phyloP scores from a whole-genome alignment of 768 basidiomycete species.

The Melanogaster broomeanus region DNA sequence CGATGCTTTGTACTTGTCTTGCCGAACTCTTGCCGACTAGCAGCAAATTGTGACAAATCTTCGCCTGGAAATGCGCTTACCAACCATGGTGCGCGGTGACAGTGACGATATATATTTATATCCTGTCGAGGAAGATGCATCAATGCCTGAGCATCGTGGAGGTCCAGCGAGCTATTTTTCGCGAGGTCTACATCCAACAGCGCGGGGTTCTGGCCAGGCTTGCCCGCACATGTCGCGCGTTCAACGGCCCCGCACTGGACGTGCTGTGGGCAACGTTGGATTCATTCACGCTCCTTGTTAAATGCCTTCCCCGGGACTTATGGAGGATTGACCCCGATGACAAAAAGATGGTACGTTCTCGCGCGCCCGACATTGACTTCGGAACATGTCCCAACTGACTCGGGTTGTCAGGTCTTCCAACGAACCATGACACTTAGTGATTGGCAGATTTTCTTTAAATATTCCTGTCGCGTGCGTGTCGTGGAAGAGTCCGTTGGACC shows the following conservation, averaged over 20 bases:
- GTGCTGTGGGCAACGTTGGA: constrained; percentile 22
- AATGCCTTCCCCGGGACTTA: constrained; percentile 29
- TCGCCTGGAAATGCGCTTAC: too few species aligned
- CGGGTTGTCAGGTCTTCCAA: constrained; percentile 16
- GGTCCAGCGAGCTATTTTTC: constrained; percentile 26
- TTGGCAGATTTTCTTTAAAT: constrained; percentile 29
- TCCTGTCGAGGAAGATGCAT: constrained; percentile 15
- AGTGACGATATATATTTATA: too few species aligned
- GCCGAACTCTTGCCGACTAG: too few species aligned
- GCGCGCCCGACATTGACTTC: not conserved
- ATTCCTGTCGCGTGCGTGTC: constrained; percentile 23
- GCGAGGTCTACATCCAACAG: constrained; percentile 9
- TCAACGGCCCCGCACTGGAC: constrained; percentile 24
- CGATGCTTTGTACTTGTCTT: not conserved
- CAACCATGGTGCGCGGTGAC: too few species aligned
- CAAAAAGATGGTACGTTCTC: constrained; percentile 13
- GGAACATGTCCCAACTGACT: constrained; percentile 6
- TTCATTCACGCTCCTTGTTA: constrained; percentile 22
- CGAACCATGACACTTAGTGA: constrained; percentile 28
- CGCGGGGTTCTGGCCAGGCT: constrained; percentile 15
- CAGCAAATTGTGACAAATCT: too few species aligned
- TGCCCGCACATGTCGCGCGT: constrained; percentile 27
- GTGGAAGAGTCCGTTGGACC: constrained; percentile 3
- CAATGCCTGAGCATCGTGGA: constrained; percentile 27
- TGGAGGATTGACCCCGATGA: constrained; percentile 17